Evolutionary conservation across 2,329 filamentous ascomycete species (phyloP).

Genomic region (Fusarium tjaetaba): DNA sequence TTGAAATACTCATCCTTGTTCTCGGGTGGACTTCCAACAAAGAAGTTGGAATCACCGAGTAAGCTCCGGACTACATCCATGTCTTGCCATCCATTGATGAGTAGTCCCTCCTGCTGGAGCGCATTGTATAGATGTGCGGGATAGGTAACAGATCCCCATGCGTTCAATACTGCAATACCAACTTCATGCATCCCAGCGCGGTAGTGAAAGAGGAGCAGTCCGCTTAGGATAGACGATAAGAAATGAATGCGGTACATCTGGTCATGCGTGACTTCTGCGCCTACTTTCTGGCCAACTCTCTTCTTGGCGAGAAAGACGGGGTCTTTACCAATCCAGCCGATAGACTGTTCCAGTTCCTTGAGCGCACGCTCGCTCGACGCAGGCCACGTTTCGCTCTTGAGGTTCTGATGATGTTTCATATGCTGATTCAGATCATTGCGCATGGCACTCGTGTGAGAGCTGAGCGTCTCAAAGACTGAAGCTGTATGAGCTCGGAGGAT

Average conservation of each 20-base stretch:
- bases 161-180: rapidly evolving
- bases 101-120: background rate
- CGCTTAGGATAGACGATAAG: background rate
- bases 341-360: background rate
- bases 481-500: background rate
- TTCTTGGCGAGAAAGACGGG: background rate
- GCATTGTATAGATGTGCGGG: background rate
- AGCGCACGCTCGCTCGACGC: background rate
- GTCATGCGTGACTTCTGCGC: background rate
- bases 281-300: background rate
- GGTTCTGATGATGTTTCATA: background rate
- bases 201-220: background rate
- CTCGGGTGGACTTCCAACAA: background rate
- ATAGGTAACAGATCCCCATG: rapidly evolving
- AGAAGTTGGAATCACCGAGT: background rate
- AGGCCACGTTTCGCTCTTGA: background rate
- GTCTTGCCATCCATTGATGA: background rate
- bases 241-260: background rate
- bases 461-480: background rate
- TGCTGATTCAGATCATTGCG: background rate
- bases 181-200: background rate
- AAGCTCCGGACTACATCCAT: background rate
- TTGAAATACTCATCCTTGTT: background rate
- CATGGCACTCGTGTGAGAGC: background rate
- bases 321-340: background rate